phyloP scores from a whole-genome alignment of 106 monocot genomes.

The Hemerocallis citrina region DNA sequence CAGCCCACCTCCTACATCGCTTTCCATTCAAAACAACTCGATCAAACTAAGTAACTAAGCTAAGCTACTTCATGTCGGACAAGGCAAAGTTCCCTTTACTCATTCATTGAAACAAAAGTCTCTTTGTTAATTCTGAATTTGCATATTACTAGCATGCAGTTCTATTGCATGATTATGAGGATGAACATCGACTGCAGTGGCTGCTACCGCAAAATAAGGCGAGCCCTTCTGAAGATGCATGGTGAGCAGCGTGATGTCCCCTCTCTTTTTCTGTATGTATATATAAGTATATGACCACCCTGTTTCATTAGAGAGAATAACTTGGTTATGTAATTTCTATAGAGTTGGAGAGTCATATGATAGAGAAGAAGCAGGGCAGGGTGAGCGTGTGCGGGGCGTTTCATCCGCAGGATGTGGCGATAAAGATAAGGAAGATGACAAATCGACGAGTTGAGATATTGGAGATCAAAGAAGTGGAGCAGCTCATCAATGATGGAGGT shows the following conservation, averaged over 20 bases:
- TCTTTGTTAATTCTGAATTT: background rate
- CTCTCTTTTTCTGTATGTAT: too few species aligned
- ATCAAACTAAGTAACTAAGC: too few species aligned
- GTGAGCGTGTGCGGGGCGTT: conserved; percentile 70
- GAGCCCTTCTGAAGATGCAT: conserved; percentile 67
- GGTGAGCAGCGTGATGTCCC: conserved; percentile 12
- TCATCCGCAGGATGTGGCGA: conserved; percentile 67
- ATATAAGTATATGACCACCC: too few species aligned
- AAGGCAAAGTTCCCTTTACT: conserved; percentile 19
- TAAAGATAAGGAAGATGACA: conserved; percentile 52
- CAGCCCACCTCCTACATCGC: background rate
- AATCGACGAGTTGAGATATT: conserved; percentile 88
- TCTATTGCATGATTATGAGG: conserved; percentile 73
- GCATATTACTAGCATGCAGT: conserved; percentile 11
- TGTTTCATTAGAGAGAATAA: too few species aligned
- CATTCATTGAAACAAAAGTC: background rate
- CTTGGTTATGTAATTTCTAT: background rate
- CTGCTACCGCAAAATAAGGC: conserved; percentile 62
- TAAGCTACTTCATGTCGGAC: conserved; percentile 24
- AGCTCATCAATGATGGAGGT: background rate
- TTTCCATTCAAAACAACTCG: background rate
- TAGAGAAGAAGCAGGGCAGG: conserved; percentile 73
- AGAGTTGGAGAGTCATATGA: conserved; percentile 87
- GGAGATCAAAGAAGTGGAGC: conserved; percentile 47
- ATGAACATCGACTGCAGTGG: conserved; percentile 92